These are phyloP conservation scores for Apiotrichum mycotoxinovorans DNA, from an alignment of 1,284 basidiomycete species.

Conservation along the genomic window DNA sequence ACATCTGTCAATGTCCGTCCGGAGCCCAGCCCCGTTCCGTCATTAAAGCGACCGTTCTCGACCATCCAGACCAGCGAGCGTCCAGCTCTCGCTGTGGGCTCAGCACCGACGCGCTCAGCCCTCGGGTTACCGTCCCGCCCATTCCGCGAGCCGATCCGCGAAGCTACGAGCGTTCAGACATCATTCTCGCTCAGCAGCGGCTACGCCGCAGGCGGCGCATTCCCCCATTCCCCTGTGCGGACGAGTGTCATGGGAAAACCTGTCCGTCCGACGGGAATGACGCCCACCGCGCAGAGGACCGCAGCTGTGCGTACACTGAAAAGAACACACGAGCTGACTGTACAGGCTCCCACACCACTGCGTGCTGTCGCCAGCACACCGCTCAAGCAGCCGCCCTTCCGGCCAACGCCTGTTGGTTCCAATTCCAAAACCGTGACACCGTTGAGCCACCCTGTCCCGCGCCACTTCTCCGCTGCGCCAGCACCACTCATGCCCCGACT, in stretches of 20 bases:
- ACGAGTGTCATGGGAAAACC: neutral
- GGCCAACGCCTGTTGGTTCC: neutral
- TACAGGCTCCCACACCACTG: neutral
- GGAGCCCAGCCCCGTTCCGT: neutral
- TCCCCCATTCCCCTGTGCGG: neutral
- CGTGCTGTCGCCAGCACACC: neutral
- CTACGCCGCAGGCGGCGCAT: neutral
- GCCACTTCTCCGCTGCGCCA: neutral
- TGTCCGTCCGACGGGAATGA: neutral
- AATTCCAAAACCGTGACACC: neutral
- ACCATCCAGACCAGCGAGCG: neutral
- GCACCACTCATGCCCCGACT: neutral
- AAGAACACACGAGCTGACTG: neutral
- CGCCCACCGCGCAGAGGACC: neutral
- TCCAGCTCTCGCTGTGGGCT: neutral
- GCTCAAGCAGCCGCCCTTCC: neutral
- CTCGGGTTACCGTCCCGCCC: neutral
- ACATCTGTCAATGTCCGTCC: neutral
- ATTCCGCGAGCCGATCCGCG: neutral
- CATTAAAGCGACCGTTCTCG: constrained; percentile 7
- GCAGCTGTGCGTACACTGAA: neutral
- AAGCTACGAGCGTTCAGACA: neutral
- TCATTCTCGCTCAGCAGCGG: neutral
- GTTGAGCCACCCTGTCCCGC: neutral
- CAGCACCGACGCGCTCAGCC: neutral